Conservation (phyloP, 305 asterid genomes). For the Solanum aculeatissimum region DNA sequence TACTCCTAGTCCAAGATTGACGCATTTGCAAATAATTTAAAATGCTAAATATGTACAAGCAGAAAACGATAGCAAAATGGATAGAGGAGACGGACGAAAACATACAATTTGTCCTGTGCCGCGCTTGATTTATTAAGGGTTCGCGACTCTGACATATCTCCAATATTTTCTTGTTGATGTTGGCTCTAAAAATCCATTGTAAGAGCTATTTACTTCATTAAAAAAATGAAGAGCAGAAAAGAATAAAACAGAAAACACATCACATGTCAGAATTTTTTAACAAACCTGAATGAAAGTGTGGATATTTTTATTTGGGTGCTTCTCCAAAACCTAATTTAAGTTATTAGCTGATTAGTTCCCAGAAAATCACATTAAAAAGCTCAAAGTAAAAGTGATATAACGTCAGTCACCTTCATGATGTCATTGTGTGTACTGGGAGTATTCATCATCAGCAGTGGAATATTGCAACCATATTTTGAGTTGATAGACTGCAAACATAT, state of each 20-base stretch:
- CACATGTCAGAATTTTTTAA: constrained; percentile 5
- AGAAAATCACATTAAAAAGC: constrained; percentile 3
- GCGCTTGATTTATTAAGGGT: constrained; percentile 10
- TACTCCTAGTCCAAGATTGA: neutral
- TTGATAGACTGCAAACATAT: constrained; percentile 52
- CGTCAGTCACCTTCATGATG: constrained; percentile 51
- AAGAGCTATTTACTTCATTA: neutral
- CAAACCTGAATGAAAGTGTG: constrained; percentile 60
- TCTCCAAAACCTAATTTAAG: constrained; percentile 57
- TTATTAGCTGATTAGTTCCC: constrained; percentile 19
- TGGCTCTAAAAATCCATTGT: constrained; percentile 24
- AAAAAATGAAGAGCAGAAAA: neutral
- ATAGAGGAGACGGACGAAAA: neutral
- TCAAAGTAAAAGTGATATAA: constrained; percentile 3
- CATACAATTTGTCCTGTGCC: constrained; percentile 49
- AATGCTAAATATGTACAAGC: neutral
- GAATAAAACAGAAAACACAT: neutral
- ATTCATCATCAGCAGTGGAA: constrained; percentile 72
- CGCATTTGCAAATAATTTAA: neutral
- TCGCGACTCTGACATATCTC: constrained; percentile 13
- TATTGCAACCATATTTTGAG: constrained; percentile 67
- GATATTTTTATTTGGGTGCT: constrained; percentile 57
- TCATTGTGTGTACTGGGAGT: constrained; percentile 37
- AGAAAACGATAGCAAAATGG: neutral
- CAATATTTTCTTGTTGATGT: constrained; percentile 20